Evolutionary conservation across 192 early-diverging fungal species (phyloP).

Genomic region (Chytriomyces confervae): DNA sequence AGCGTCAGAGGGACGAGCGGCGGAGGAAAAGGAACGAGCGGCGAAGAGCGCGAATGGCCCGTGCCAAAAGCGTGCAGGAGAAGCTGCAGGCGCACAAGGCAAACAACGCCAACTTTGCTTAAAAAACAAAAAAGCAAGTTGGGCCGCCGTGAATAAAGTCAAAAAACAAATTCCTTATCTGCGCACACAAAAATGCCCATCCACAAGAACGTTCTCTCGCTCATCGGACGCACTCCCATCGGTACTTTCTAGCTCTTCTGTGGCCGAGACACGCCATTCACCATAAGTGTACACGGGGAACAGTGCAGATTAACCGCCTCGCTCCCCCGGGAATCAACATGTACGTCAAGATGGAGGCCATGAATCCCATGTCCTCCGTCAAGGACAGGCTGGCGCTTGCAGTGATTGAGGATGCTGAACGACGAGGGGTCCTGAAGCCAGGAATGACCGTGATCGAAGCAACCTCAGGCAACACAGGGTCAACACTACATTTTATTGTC

Average conservation of each 20-base stretch:
- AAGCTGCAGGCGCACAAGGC: constrained; percentile 17
- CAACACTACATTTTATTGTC: constrained; percentile 32
- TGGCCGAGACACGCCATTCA: not conserved
- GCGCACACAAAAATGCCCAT: not conserved
- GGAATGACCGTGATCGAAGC: constrained; percentile 75
- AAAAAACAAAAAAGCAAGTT: no score
- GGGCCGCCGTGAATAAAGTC: not conserved
- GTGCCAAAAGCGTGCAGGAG: not conserved
- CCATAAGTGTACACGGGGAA: not conserved
- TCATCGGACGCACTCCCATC: constrained; percentile 42
- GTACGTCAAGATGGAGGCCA: constrained; percentile 48
- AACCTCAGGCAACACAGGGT: constrained; percentile 84
- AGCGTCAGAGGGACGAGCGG: constrained; percentile 4
- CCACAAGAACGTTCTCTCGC: constrained; percentile 38
- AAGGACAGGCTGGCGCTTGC: constrained; percentile 47
- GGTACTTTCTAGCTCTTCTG: constrained; percentile 1
- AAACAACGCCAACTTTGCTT: not conserved
- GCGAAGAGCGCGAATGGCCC: not conserved
- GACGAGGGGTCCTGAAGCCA: constrained; percentile 41
- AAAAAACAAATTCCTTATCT: not conserved
- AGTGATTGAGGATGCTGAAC: constrained; percentile 51
- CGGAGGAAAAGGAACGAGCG: not conserved
- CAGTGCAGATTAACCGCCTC: constrained; percentile 43
- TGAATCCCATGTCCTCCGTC: constrained; percentile 47
- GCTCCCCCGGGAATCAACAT: constrained; percentile 41